A percentile compares a stretch with the other conserved stretches of the same genome.
Evolutionary conservation across 2,329 filamentous ascomycete species (phyloP).

Genomic region (Macrophomina phaseolina): DNA sequence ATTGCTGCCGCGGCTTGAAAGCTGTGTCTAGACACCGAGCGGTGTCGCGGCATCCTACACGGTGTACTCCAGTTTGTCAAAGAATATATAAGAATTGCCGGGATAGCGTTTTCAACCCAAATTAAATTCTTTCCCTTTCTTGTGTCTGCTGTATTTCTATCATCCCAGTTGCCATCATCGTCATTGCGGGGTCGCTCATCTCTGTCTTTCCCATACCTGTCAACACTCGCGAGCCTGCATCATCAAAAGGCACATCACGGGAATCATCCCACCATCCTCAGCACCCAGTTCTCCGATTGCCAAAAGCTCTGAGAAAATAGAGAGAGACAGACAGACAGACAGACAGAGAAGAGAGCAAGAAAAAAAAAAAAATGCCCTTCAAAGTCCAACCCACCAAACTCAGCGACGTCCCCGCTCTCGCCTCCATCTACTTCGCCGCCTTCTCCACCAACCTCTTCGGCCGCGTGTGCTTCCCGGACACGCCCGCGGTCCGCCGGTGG

Average conservation of each 20-base stretch:
- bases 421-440: conserved; percentile 40
- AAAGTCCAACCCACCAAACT: conserved; percentile 41
- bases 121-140: too few relatives aligned
- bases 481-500: conserved; percentile 10
- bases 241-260: too few relatives aligned
- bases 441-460: conserved; percentile 57
- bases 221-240: too few relatives aligned
- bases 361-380: conserved; percentile 29
- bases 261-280: too few relatives aligned
- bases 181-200: too few relatives aligned
- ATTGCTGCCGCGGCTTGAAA: neutral
- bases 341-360: too few relatives aligned
- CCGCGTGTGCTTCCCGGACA: conserved; percentile 84
- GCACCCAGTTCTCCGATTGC: too few relatives aligned
- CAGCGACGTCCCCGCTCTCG: conserved; percentile 46
- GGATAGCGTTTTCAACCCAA: neutral
- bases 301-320: too few relatives aligned
- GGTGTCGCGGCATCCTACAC: neutral
- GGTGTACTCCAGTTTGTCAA: neutral
- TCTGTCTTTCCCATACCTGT: too few relatives aligned
- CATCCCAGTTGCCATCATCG: too few relatives aligned
- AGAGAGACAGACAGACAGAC: too few relatives aligned
- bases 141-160: too few relatives aligned
- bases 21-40: neutral
- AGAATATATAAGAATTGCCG: neutral